phyloP scores from a whole-genome alignment of 108 stramenopile genomes.

The Cafeteria roenbergensis region DNA sequence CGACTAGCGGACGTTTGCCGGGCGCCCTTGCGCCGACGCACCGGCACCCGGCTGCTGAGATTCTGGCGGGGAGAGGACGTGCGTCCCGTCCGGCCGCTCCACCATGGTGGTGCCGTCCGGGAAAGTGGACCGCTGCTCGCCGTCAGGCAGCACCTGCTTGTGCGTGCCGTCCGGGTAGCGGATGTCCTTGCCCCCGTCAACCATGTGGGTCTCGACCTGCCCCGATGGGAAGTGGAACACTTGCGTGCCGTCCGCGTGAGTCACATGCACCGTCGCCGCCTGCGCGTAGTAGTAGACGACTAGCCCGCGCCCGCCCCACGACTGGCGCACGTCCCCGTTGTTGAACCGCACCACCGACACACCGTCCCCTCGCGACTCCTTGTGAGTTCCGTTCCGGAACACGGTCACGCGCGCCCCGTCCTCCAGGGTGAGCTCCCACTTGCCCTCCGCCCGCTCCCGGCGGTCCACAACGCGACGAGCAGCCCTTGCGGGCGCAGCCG shows the following conservation, averaged over 20 bases:
- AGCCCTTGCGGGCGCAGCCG: too few relatives aligned
- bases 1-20: too few relatives aligned
- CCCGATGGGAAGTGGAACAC: slow-evolving; percentile 38
- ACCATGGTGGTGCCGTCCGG: slow-evolving; percentile 39
- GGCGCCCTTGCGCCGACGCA: too few relatives aligned
- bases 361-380: slow-evolving; percentile 49
- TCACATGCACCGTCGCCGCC: slow-evolving; percentile 39
- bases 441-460: not conserved
- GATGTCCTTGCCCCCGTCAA: slow-evolving; percentile 21
- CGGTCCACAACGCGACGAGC: not conserved
- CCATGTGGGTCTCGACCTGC: slow-evolving; percentile 28
- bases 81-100: too few relatives aligned
- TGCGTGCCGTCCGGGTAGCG: slow-evolving; percentile 38
- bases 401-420: slow-evolving; percentile 7
- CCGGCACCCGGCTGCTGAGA: too few relatives aligned
- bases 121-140: slow-evolving; percentile 37
- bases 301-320: slow-evolving; percentile 28
- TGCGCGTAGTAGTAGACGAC: slow-evolving; percentile 57
- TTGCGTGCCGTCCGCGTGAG: slow-evolving; percentile 26
- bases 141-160: slow-evolving; percentile 33
- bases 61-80: too few relatives aligned
- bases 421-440: not conserved
- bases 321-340: slow-evolving; percentile 63
- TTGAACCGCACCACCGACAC: slow-evolving; percentile 42
- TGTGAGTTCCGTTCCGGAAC: slow-evolving; percentile 46